Conservation (phyloP, 1,139 yeast species). For the Zygoascus meyerae region DNA sequence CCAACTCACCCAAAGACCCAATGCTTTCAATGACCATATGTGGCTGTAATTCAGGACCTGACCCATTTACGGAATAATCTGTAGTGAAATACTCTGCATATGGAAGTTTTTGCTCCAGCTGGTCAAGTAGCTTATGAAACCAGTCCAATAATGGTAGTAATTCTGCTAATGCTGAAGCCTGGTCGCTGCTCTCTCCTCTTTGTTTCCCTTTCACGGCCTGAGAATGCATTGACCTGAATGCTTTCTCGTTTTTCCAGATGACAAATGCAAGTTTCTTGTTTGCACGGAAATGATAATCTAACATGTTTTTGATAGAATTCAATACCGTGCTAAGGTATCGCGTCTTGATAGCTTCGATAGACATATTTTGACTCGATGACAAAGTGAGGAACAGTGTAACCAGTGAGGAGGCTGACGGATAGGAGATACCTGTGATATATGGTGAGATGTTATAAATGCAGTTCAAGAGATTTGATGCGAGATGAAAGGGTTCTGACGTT, state of each 20-base stretch:
- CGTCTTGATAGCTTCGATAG: constrained; percentile 23
- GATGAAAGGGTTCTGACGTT: constrained; percentile 5
- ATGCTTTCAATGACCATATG: constrained; percentile 25
- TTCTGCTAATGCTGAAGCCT: background rate
- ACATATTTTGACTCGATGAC: constrained; percentile 26
- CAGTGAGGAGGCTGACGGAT: constrained; percentile 52
- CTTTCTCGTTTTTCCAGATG: constrained; percentile 27
- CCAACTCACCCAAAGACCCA: constrained; percentile 17
- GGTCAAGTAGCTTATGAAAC: constrained; percentile 14
- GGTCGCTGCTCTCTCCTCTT: background rate
- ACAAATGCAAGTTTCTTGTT: constrained; percentile 31
- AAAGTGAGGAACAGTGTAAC: constrained; percentile 48
- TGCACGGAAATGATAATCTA: constrained; percentile 28
- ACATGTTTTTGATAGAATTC: constrained; percentile 25
- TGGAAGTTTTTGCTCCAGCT: constrained; percentile 16
- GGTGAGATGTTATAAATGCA: constrained; percentile 34
- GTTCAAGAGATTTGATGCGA: constrained; percentile 30
- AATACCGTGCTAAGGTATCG: constrained; percentile 44
- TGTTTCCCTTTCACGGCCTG: constrained; percentile 11
- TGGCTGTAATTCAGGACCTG: constrained; percentile 19
- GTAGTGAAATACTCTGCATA: constrained; percentile 15
- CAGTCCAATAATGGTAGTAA: constrained; percentile 14
- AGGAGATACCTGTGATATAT: constrained; percentile 39
- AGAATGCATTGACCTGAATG: constrained; percentile 18
- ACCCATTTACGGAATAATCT: background rate